These are phyloP conservation scores for Phialocephala sp. DNA, from an alignment of 2,329 filamentous ascomycete species.

Conservation along the genomic window DNA sequence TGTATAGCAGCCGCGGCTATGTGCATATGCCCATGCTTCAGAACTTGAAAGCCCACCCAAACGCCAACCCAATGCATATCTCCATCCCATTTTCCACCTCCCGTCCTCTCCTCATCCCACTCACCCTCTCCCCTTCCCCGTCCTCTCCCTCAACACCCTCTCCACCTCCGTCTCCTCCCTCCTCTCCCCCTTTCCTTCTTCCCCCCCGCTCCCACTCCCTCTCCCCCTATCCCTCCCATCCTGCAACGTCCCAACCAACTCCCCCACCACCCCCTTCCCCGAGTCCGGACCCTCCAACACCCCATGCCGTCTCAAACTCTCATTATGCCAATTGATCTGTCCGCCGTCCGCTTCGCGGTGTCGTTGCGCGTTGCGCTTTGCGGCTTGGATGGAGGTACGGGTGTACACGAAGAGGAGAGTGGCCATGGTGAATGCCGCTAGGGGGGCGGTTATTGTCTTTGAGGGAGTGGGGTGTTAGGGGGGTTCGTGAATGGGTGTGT, in stretches of 20 bases:
- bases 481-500: no score
- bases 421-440: constrained; percentile 61
- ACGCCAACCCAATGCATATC: constrained; percentile 9
- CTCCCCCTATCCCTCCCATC: constrained; percentile 23
- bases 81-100: not conserved
- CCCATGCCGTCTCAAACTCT: constrained; percentile 59
- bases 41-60: not conserved
- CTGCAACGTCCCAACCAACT: constrained; percentile 36
- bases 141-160: constrained; percentile 34
- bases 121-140: constrained; percentile 17
- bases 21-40: not conserved
- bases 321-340: constrained; percentile 59
- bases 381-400: constrained; percentile 67
- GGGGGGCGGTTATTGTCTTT: constrained; percentile 51
- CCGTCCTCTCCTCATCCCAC: not conserved
- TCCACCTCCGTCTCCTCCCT: constrained; percentile 35
- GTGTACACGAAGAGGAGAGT: constrained; percentile 62
- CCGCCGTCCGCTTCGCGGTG: constrained; percentile 63
- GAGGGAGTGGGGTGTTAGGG: constrained; percentile 5
- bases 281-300: constrained; percentile 48
- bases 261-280: constrained; percentile 43
- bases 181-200: not conserved
- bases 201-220: constrained; percentile 6
- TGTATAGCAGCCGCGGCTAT: not conserved
- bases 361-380: constrained; percentile 67